A percentile compares a stretch with the other conserved stretches of the same genome.
Conservation (phyloP, 2,329 filamentous ascomycete species). For the Annulohypoxylon truncatum region DNA sequence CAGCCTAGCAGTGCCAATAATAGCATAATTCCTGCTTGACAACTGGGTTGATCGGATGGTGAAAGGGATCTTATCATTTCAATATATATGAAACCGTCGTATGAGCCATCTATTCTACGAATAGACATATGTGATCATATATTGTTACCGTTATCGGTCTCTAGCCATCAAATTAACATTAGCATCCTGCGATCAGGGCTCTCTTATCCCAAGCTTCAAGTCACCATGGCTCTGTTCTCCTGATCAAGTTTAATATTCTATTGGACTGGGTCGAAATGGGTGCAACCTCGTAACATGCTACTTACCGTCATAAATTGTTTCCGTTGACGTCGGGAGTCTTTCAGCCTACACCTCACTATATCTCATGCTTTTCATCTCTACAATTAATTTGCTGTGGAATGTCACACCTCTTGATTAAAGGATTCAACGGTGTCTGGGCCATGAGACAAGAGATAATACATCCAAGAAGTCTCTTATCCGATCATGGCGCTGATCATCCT, state of each 20-base stretch:
- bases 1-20: neutral
- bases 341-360: neutral
- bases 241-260: neutral
- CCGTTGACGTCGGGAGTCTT: neutral
- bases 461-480: neutral
- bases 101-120: neutral
- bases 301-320: constrained; percentile 2
- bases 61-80: constrained; percentile 17
- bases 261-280: neutral
- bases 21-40: neutral
- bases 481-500: neutral
- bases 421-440: neutral
- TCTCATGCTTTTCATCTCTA: neutral
- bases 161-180: neutral
- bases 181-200: neutral
- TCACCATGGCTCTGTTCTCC: neutral
- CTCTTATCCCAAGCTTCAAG: neutral
- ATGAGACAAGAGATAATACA: neutral
- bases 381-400: neutral
- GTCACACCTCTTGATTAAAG: neutral
- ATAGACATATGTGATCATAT: neutral
- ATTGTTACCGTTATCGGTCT: neutral
- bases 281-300: neutral
- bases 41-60: constrained; percentile 8
- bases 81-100: neutral